Evolutionary conservation across 169 alveolate genomes (phyloP).

Genomic region (Plasmodium malariae): DNA sequence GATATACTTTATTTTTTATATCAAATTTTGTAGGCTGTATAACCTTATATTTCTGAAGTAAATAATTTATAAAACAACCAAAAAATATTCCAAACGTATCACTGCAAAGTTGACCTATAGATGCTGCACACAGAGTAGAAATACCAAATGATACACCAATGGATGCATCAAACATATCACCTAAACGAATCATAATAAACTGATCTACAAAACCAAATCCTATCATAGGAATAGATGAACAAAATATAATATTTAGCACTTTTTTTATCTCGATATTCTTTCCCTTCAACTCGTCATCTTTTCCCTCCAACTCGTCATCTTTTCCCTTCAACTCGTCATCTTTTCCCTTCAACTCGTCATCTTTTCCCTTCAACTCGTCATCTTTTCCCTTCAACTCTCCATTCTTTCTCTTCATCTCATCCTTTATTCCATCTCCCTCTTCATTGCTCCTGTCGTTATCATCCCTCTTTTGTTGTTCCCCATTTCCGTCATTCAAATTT

Average conservation of each 20-base stretch:
- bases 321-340: not conserved
- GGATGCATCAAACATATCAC: conserved; percentile 71
- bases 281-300: conserved; percentile 2
- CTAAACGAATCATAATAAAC: conserved; percentile 71
- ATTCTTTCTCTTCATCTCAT: not conserved
- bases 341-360: not conserved
- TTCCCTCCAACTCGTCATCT: not conserved
- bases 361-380: not conserved
- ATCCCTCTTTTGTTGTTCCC: not conserved
- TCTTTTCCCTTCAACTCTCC: not conserved
- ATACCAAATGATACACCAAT: conserved; percentile 69
- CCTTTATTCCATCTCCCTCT: not conserved
- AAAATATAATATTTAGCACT: conserved; percentile 52
- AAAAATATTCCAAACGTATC: conserved; percentile 64
- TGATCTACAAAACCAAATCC: conserved; percentile 75
- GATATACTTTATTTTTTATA: conserved; percentile 60
- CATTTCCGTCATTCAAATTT: not conserved
- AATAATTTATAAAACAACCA: conserved; percentile 51
- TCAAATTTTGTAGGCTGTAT: conserved; percentile 47
- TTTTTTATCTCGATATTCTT: conserved; percentile 51
- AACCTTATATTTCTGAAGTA: conserved; percentile 47
- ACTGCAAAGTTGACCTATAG: conserved; percentile 69
- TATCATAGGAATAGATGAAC: conserved; percentile 73
- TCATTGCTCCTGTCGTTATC: not conserved
- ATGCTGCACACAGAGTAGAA: conserved; percentile 72